phyloP scores from a whole-genome alignment of 805 yeast genomes.

The Kodamaea hsintzibuensis region DNA sequence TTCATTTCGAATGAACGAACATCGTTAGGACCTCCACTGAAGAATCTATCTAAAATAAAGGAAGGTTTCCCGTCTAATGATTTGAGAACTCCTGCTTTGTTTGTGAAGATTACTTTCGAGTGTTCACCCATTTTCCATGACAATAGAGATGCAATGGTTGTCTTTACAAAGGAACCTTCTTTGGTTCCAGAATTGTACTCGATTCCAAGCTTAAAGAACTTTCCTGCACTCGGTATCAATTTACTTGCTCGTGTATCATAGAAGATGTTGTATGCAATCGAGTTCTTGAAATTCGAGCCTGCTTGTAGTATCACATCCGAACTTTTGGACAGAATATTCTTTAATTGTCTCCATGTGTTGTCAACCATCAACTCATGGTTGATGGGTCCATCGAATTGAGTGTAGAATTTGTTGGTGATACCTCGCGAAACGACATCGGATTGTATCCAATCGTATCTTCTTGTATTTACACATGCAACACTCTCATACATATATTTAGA shows the following conservation, averaged over 20 bases:
- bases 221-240: constrained; percentile 46
- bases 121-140: constrained; percentile 18
- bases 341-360: constrained; percentile 43
- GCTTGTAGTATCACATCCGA: constrained; percentile 37
- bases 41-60: constrained; percentile 52
- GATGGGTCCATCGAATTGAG: constrained; percentile 31
- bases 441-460: constrained; percentile 50
- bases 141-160: constrained; percentile 40
- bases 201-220: constrained; percentile 33
- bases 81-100: constrained; percentile 35
- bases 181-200: constrained; percentile 30
- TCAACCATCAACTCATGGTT: constrained; percentile 53
- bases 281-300: constrained; percentile 48
- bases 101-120: constrained; percentile 24
- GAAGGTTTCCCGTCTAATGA: constrained; percentile 20
- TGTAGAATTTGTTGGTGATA: constrained; percentile 39
- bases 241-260: constrained; percentile 48
- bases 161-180: constrained; percentile 37
- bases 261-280: constrained; percentile 38
- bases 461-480: constrained; percentile 41
- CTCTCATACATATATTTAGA: constrained; percentile 43
- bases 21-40: constrained; percentile 62
- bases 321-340: constrained; percentile 30
- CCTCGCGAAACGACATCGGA: constrained; percentile 48
- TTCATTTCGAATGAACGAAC: constrained; percentile 52